Evolutionary conservation across 83 land plant species (phyloP).

Genomic region (Larix sibirica): DNA sequence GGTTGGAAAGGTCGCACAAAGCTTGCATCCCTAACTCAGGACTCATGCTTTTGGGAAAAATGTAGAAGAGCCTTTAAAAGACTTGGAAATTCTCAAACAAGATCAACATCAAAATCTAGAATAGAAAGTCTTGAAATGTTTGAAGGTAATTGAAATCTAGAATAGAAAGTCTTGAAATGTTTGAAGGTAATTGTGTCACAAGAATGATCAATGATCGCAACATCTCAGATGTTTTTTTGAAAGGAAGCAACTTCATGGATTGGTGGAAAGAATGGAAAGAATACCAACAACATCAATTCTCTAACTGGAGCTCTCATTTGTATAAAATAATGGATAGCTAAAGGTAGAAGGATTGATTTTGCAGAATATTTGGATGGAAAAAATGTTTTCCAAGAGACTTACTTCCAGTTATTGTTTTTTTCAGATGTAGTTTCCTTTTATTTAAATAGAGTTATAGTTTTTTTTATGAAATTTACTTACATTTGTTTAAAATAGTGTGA

Average conservation of each 20-base stretch:
- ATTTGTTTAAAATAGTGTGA: too few relatives aligned
- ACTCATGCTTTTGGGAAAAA: constrained; percentile 60
- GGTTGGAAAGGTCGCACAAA: background rate
- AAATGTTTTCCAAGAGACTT: too few relatives aligned
- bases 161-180: constrained; percentile 11
- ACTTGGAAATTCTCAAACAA: background rate
- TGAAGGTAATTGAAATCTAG: constrained; percentile 14
- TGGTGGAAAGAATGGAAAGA: constrained; percentile 43
- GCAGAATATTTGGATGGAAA: too few relatives aligned
- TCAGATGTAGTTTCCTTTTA: too few relatives aligned
- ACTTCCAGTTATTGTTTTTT: too few relatives aligned
- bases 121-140: constrained; percentile 15
- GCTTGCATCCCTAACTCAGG: constrained; percentile 12
- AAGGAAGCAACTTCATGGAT: constrained; percentile 37
- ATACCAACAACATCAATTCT: background rate
- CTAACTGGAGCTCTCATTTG: background rate
- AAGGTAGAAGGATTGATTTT: too few relatives aligned
- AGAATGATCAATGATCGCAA: constrained; percentile 12
- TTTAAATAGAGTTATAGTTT: too few relatives aligned
- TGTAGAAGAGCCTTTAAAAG: constrained; percentile 39
- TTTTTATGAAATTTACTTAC: too few relatives aligned
- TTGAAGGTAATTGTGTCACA: constrained; percentile 16
- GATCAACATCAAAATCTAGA: background rate
- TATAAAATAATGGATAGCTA: background rate
- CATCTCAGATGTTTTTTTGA: constrained; percentile 36